Evolutionary conservation across 2,329 filamentous ascomycete genomes (phyloP).

Genomic region (Cylindrodendrum hubeiense): DNA sequence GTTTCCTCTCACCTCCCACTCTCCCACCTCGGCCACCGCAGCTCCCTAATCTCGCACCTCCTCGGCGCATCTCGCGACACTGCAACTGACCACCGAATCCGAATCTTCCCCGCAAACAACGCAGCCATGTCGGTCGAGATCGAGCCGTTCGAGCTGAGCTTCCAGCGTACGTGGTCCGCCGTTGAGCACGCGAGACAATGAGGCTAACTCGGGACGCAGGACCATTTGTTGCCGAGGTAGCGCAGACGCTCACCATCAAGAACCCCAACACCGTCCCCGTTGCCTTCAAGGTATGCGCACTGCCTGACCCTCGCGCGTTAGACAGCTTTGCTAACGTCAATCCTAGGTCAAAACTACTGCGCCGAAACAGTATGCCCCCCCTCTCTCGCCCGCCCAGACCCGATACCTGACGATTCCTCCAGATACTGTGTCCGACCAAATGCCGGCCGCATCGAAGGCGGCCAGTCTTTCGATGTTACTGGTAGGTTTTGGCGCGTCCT

Average conservation of each 20-base stretch:
- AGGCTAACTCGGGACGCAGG: constrained; percentile 57
- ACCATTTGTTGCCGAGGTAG: constrained; percentile 75
- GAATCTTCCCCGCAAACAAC: constrained; percentile 15
- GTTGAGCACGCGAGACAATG: constrained; percentile 19
- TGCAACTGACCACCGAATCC: constrained; percentile 20
- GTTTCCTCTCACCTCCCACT: constrained; percentile 34
- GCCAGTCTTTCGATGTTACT: constrained; percentile 90
- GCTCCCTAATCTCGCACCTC: constrained; percentile 9
- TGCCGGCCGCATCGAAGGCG: constrained; percentile 93
- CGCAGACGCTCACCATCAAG: constrained; percentile 73
- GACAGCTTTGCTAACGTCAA: constrained; percentile 28
- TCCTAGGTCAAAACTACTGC: constrained; percentile 96
- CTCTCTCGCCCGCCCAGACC: constrained; percentile 27
- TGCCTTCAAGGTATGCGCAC: constrained; percentile 74
- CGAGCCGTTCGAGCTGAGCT: constrained; percentile 90
- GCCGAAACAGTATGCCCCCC: constrained; percentile 85
- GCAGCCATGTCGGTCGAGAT: constrained; percentile 92
- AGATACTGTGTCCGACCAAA: constrained; percentile 99
- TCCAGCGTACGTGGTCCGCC: constrained; percentile 78
- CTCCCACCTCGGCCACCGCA: constrained; percentile 36
- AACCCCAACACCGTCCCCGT: constrained; percentile 73
- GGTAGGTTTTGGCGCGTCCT: constrained; percentile 66
- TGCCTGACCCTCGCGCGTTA: background rate
- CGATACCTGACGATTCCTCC: constrained; percentile 37
- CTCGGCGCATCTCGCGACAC: constrained; percentile 39